phyloP scores from a whole-genome alignment of 306 rosid genomes.

The Castanea crenata region DNA sequence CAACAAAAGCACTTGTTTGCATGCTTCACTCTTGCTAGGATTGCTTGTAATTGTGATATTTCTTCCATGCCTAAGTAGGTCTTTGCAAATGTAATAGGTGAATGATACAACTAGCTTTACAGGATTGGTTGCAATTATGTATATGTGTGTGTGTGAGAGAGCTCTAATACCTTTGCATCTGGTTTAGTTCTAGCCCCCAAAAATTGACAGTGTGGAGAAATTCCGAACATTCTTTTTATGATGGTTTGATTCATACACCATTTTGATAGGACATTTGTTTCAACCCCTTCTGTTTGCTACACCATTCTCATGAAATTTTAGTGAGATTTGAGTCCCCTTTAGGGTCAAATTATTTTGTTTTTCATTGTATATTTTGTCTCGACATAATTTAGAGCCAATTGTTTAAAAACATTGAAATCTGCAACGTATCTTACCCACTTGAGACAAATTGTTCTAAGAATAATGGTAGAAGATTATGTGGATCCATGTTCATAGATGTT shows the following conservation, averaged over 20 bases:
- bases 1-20: not conserved
- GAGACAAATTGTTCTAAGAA: not conserved
- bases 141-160: too few species aligned
- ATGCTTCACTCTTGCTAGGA: not conserved
- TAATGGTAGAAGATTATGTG: not conserved
- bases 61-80: not conserved
- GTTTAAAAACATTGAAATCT: not conserved
- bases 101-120: not conserved
- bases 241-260: too few species aligned
- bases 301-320: not conserved
- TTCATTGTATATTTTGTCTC: conserved; percentile 8
- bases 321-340: not conserved
- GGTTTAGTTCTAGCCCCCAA: not conserved
- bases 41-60: not conserved
- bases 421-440: not conserved
- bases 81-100: not conserved
- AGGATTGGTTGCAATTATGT: not conserved
- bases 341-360: not conserved
- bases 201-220: too few species aligned
- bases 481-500: conserved; percentile 7
- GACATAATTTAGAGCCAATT: not conserved
- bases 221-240: too few species aligned
- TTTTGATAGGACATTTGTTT: not conserved
- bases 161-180: not conserved
- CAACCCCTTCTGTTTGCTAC: not conserved